Base-by-base conservation (phyloP, 2,329 filamentous ascomycete species). In the Colletotrichum costaricense region DNA sequence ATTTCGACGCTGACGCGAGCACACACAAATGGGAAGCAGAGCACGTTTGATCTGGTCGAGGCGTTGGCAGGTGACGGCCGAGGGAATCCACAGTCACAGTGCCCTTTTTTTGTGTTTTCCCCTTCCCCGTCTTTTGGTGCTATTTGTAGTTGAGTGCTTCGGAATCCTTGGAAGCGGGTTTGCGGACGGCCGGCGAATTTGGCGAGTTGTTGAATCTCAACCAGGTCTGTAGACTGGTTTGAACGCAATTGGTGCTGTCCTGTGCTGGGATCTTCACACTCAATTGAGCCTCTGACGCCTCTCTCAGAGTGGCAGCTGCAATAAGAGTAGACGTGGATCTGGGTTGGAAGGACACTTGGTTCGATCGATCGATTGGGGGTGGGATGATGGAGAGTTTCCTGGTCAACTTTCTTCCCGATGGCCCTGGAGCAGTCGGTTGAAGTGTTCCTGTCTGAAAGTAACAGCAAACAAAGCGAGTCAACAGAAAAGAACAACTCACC, bases 1-100 rank as follows among this genome's bases (percentile, higher is more conserved):
- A 72, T 74, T 72, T 71, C 30, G 72, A 71, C 67, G 60, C 67
- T 71, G 67, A 66, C 67, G 70, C 66, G 70, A 73, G 70, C 70
- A 65, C 70, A 70, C 70, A 56, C 56, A 69, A 65, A 73, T 64
- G 66, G 65, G 66, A 73, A 59, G 70, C 66, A 56, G 59, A 69
- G 70, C 70, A 64, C 66, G 70, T 73, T 73, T 73, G 70, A 71
- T 52, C 55, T 73, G 46, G 60, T 62, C 24, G 26, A 57, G 42
- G 24, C 38, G 56, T 67, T 71, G 67, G 62, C 71, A 70, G 67
- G 54, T 73, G 46, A 71, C 56, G 67, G 56, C 67, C 67, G 67
- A 70, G 71, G 55, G n/a, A 71, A 66, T 57, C 67, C 56, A 70
- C 67, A n/a, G 55, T 55, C 56, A 70, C 67, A n/a, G 60, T 49